A percentile compares a stretch with the other conserved stretches of the same genome.
phyloP scores from a whole-genome alignment of 202 grass and related monocot species.

The Brachypodium distachyon region DNA sequence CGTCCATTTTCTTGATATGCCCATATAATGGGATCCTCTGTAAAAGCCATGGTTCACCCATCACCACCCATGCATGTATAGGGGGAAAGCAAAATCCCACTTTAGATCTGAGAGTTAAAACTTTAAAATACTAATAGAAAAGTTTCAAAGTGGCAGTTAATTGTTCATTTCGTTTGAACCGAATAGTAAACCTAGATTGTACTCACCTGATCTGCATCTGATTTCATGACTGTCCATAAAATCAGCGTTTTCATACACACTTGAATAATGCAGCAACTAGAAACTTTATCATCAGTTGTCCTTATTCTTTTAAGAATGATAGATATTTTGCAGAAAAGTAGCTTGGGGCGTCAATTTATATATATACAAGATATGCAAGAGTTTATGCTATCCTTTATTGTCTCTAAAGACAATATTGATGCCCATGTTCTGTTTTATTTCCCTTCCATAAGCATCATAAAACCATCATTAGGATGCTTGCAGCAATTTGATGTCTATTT shows the following conservation, averaged over 20 bases:
- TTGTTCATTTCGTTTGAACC: no score
- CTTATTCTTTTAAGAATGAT: background rate
- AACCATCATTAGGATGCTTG: conserved; percentile 24
- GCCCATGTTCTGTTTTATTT: background rate
- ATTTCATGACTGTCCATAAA: no score
- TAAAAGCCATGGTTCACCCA: no score
- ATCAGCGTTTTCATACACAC: no score
- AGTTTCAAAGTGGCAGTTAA: no score
- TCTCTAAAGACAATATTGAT: background rate
- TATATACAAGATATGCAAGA: background rate
- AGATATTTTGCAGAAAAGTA: background rate
- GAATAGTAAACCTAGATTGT: no score
- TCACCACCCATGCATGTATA: background rate
- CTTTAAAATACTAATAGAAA: no score
- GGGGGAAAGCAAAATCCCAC: background rate
- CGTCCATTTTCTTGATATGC: background rate
- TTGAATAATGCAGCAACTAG: no score
- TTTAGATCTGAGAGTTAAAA: background rate
- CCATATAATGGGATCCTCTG: background rate
- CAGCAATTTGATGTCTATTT: background rate
- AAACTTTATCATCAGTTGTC: background rate
- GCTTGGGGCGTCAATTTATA: background rate
- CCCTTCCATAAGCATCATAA: conserved; percentile 11
- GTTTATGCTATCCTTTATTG: background rate
- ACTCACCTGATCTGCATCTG: no score